Percentiles rank a stretch among this genome's conserved stretches.
These are phyloP conservation scores for Canavalia ensiformis DNA, from an alignment of 306 rosid species.

Conservation along the genomic window DNA sequence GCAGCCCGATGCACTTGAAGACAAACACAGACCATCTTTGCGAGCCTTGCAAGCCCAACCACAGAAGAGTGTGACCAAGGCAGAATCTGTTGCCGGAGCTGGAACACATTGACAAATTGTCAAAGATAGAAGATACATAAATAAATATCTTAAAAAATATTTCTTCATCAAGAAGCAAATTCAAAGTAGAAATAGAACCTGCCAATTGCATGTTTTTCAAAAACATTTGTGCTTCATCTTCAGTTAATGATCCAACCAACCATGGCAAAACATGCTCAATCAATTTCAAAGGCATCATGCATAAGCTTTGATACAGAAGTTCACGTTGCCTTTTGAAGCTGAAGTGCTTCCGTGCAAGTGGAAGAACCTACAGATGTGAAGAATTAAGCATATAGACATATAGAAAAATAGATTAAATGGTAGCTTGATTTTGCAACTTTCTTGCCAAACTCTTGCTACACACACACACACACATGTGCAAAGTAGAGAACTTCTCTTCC, in stretches of 20 bases:
- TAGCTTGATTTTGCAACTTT: constrained; percentile 36
- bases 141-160: background rate
- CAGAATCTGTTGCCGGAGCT: constrained; percentile 92
- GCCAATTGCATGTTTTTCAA: constrained; percentile 90
- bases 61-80: constrained; percentile 89
- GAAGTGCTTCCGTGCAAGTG: constrained; percentile 95
- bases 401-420: constrained; percentile 38
- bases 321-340: constrained; percentile 88
- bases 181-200: constrained; percentile 67
- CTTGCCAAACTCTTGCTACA: constrained; percentile 40
- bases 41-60: constrained; percentile 99
- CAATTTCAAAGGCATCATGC: constrained; percentile 97
- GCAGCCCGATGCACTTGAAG: constrained; percentile 77
- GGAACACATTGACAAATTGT: constrained; percentile 58
- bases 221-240: constrained; percentile 78
- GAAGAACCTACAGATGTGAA: constrained; percentile 84
- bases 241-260: constrained; percentile 82
- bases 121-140: constrained; percentile 48
- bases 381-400: constrained; percentile 24
- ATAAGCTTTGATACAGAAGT: constrained; percentile 88
- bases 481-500: constrained; percentile 26
- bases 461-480: too few relatives aligned
- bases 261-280: constrained; percentile 96
- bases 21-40: constrained; percentile 82
- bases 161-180: constrained; percentile 43